Evolutionary conservation across 1,284 basidiomycete genomes (phyloP), one percentile per base, ranked within the genome.

Genomic region (Irpex sp.): DNA sequence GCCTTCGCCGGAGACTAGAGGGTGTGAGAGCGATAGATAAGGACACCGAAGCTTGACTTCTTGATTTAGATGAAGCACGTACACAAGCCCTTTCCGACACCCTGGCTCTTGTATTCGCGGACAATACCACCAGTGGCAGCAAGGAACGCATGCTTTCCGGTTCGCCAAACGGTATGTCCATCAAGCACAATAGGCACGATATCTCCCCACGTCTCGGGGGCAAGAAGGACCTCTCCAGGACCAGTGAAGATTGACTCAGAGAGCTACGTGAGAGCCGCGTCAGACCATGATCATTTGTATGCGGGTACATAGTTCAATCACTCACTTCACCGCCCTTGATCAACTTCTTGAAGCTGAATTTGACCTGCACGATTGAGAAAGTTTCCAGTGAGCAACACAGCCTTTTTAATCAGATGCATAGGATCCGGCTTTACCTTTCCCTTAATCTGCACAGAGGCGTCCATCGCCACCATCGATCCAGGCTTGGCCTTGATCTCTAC

Each of bases 391-490:
- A 37, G 23, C 14, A 28, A 42, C n/a, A 10, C n/a, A 39, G 28
- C 28, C 28, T 28, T 12, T 58, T 39, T 16, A 9, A 49, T 9
- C 42, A 19, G 48, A 39, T 35, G 36, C 48, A 48, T 52, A 21
- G 53, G 10, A 3, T 37, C 28, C 18, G 19, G 19, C 8, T 60
- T 39, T 57, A 71, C 65, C 61, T 73, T 72, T 59, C 73, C 73
- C 63, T 68, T 65, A 59, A 75, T 69, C 61, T 69, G 68, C 1
- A 75, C 71, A 9, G 65, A 63, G 49, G 68, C 62, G 61, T 70
- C 71, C 72, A 75, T 75, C 23, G 71, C 68, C 60, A 74, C 72
- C 70, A 75, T 72, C 33, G 69, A 64, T n/a, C 73, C 73, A 14
- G 73, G 71, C 63, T 72, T 73, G 14, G 64, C 69, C 62, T 73